phyloP scores from a whole-genome alignment of 2,329 filamentous ascomycete genomes.

The Aspergillus floridensis region DNA sequence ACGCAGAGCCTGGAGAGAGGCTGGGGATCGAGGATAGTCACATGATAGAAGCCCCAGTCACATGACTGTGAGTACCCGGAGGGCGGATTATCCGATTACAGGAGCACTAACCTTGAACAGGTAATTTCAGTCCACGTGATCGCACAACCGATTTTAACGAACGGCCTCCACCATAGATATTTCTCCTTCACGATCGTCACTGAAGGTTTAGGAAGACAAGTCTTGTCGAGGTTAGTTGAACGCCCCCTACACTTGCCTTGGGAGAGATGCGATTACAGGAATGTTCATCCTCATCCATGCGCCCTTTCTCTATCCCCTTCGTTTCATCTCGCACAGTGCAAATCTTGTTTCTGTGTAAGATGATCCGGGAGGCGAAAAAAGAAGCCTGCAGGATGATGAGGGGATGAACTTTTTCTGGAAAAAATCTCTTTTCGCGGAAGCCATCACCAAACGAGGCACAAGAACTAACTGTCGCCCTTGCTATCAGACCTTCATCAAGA shows the following conservation, averaged over 20 bases:
- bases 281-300: not conserved
- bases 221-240: slow-evolving; percentile 55
- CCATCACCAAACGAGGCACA: not conserved
- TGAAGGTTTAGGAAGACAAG: slow-evolving; percentile 61
- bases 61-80: slow-evolving; percentile 8
- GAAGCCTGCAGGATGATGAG: not conserved
- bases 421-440: not conserved
- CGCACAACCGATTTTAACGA: slow-evolving; percentile 43
- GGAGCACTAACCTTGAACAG: slow-evolving; percentile 13
- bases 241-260: not conserved
- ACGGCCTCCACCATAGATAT: slow-evolving; percentile 25
- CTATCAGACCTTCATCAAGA: slow-evolving; percentile 45
- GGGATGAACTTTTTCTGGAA: not conserved
- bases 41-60: slow-evolving; percentile 5
- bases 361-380: not conserved
- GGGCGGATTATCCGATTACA: slow-evolving; percentile 8
- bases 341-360: not conserved
- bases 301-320: not conserved
- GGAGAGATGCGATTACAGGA: not conserved
- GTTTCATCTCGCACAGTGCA: not conserved
- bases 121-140: slow-evolving; percentile 30
- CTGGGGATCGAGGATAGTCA: not conserved
- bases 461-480: slow-evolving; percentile 17
- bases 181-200: slow-evolving; percentile 28
- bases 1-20: not conserved